Evolutionary conservation across 305 asterid genomes (phyloP), one percentile per base, ranked within the genome.

Genomic region (Lippia alba): DNA sequence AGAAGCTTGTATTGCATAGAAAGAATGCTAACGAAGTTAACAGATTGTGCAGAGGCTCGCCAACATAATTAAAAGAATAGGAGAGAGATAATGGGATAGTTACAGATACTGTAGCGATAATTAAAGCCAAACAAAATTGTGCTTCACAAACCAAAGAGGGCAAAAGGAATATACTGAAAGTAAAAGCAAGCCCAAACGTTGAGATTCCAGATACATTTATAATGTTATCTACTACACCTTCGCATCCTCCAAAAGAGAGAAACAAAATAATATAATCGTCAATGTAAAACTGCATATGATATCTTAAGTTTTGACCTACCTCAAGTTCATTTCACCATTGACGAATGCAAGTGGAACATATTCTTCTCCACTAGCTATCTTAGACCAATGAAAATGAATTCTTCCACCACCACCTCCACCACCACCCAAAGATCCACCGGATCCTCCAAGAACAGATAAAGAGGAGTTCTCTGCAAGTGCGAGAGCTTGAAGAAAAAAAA

Each of bases 341-440:
- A 92, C 81, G 73, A 81, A 84, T 50, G 97, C 97, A 78, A 89
- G 91, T 40, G 98, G 96, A 33, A 82, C 78, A 82, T 93, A 93
- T 75, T 93, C 96, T 76, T 85, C 87, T 50, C 96, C 97, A 64
- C 65, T 76, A 57, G 82, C 83, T 74, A 93, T 86, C 72, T 84
- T 83, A 65, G 96, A 84, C 98, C 98, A 93, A 78, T 93, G 98
- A 80, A 93, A 89, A 85, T 93, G 98, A 75, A 93, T 83, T 91
- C 98, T 87, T 73, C 98, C 98, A 74, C 98, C 98, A 2, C 96
- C 98, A 40, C 98, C 98, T 1, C 98, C 98, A 5, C 98, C 98
- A 8, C 98, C 98, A 3, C 98, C 98, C 53, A 83, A 82, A 65
- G 86, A 81, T 58, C 97, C 96, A 69, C 98, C 98, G 73, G 57